Evolutionary conservation across 1,139 yeast species (phyloP), one percentile per base, ranked within the genome.

Genomic region (Diutina mesorugosa): DNA sequence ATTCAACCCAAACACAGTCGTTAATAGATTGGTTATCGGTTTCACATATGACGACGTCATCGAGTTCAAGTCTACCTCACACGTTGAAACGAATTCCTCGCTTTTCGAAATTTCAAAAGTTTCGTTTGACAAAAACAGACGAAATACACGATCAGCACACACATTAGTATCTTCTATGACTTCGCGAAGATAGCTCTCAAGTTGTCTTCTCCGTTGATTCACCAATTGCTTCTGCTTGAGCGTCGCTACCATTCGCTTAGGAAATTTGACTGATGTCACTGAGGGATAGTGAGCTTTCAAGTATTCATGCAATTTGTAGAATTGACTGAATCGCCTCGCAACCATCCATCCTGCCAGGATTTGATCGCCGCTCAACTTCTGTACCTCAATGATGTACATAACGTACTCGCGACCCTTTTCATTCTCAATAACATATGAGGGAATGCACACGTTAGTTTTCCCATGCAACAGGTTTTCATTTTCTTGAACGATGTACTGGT

Each of bases 241-340:
- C 63, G 83, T 87, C 61, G 89, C 71, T 48, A 89, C 83, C 2
- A 79, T 72, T 58, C 84, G 78, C 60, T 81, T 82, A 1, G 93
- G 93, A 60, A 90, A 81, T 41, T 76, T 78, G 29, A 85, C 65
- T 3, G 66, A 69, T 2, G 72, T 68, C 7, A 87, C 83, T 55
- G 70, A 72, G 0, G 83, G 77, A 62, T 85, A 85, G 55, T 71
- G 73, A 3, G 69, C 67, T 58, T 78, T 80, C 60, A 91, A 70
- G 61, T 87, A 84, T 61, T 81, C 83, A 64, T 90, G 84, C 41
- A 91, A 72, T 60, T 79, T 81, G 68, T 78, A 83, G 67, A 91
- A 91, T 64, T 91, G 97, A 63, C 89, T 87, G 65, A 84, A 91
- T 58, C 98, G 73, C 62, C 97, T 73, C 0, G 96, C 95, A 41